These are phyloP conservation scores for Leucoagaricus sp. DNA, from an alignment of 1,284 basidiomycete genomes.

Conservation along the genomic window DNA sequence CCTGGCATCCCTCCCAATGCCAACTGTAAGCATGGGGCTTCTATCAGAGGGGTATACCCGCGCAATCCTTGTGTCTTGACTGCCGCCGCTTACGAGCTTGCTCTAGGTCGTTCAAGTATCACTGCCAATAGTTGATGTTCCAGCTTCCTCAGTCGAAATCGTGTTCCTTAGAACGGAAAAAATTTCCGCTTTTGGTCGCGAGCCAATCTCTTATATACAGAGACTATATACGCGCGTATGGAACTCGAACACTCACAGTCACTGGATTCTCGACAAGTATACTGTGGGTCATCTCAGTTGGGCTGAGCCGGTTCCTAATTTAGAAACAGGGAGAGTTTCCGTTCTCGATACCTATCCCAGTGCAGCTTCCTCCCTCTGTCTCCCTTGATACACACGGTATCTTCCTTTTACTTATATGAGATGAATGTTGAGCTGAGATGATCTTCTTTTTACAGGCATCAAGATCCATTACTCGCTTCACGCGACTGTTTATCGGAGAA, in stretches of 20 bases:
- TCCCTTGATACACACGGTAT: not conserved
- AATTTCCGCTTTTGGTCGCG: too few species aligned
- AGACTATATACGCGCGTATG: too few species aligned
- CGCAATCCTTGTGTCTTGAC: not conserved
- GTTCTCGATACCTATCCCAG: not conserved
- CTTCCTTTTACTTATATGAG: not conserved
- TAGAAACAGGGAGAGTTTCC: not conserved
- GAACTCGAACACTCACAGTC: not conserved
- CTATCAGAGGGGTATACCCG: not conserved
- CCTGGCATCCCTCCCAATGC: not conserved
- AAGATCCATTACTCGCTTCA: not conserved
- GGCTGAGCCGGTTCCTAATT: not conserved
- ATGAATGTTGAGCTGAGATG: too few species aligned
- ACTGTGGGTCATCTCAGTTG: not conserved
- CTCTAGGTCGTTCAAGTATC: not conserved
- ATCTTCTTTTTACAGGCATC: not conserved
- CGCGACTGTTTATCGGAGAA: not conserved
- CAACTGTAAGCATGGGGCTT: not conserved
- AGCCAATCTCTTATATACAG: too few species aligned
- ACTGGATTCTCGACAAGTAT: not conserved
- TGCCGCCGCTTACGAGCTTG: not conserved
- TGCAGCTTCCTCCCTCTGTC: not conserved
- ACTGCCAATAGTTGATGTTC: too few species aligned
- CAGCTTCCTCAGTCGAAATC: too few species aligned
- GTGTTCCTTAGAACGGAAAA: too few species aligned